Conservation (phyloP, 2,329 filamentous ascomycete genomes). For the Endocalyx cinctus region DNA sequence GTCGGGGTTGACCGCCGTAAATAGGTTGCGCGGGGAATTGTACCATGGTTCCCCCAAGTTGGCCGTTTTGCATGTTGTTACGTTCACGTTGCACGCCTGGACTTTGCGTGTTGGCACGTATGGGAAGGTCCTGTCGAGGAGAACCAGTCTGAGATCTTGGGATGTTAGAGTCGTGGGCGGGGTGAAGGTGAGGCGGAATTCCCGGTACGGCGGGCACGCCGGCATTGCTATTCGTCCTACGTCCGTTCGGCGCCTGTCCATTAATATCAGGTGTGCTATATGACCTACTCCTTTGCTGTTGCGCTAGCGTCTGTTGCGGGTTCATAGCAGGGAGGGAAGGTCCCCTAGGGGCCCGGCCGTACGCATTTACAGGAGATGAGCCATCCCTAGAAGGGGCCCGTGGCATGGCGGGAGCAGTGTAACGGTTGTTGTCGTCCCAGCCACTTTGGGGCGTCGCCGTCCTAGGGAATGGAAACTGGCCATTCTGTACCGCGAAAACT, state of each 20-base stretch:
- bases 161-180: conserved; percentile 57
- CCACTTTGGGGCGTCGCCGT: conserved; percentile 62
- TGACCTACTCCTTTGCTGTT: conserved; percentile 75
- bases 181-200: conserved; percentile 66
- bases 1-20: conserved; percentile 43
- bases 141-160: conserved; percentile 80
- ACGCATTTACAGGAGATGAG: conserved; percentile 57
- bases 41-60: conserved; percentile 47
- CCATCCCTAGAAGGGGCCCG: conserved; percentile 77
- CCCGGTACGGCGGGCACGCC: conserved; percentile 68
- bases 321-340: conserved; percentile 75
- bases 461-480: conserved; percentile 65
- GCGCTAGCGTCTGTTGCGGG: conserved; percentile 46
- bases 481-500: conserved; percentile 57
- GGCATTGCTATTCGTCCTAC: conserved; percentile 49
- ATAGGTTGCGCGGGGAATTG: conserved; percentile 54
- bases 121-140: conserved; percentile 63
- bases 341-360: conserved; percentile 65
- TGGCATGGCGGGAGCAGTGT: conserved; percentile 83
- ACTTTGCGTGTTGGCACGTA: conserved; percentile 66
- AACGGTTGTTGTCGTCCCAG: conserved; percentile 73
- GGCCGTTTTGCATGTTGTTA: conserved; percentile 41
- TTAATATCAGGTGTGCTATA: conserved; percentile 96
- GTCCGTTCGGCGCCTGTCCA: conserved; percentile 56
- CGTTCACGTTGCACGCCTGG: conserved; percentile 63